Base-by-base conservation (phyloP, 305 asterid species). In the Petunia hybrid region DNA sequence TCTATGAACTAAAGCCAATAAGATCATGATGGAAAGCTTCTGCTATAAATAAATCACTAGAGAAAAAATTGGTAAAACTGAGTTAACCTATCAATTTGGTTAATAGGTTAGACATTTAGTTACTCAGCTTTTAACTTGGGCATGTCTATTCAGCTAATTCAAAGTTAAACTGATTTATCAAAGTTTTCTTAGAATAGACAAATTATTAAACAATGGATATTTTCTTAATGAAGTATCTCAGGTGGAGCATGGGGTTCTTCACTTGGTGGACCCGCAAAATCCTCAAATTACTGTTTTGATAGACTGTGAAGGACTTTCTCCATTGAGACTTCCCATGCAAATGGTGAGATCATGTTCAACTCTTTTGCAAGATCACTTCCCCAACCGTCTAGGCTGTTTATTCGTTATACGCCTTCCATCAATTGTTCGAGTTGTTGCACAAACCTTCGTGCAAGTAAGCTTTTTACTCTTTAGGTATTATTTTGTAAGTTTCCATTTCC, bases 281-380 rank as follows among this genome's bases (percentile, higher is more conserved):
- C 90, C 90, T 83, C 95, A 88, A 85, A 89, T 96, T 81, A 91
- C 97, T 6, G 99, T 96, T 57, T 84, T 96, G 69, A 87, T 96
- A 83, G 98, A 94, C 85, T 94, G 99, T 81, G 94, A 92, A 81
- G 98, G 99, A 76, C 53, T 93, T 81, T 87, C 98, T 8, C 94
- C 98, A 36, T 83, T 95, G 64, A 88, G 87, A 85, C 82, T 96
- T 84, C 99, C 99, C 80, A 91, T 93, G 94, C 92, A 94, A 85
- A 90, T 89, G 74, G 56, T 93, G 92, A 85, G 92, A 89, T 85
- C 92, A 84, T 96, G 98, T 88, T 90, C 89, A 39, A 89, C 85
- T 87, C 80, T 94, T 83, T 84, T 96, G 85, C 98, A 94, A 89
- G 97, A 93, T 76, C 91, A 96, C 95, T 96, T 88, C 69, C 99